Evolutionary conservation across 192 early-diverging fungal species (phyloP), one percentile per base, ranked within the genome.

Genomic region (Cladochytrium replicatum): DNA sequence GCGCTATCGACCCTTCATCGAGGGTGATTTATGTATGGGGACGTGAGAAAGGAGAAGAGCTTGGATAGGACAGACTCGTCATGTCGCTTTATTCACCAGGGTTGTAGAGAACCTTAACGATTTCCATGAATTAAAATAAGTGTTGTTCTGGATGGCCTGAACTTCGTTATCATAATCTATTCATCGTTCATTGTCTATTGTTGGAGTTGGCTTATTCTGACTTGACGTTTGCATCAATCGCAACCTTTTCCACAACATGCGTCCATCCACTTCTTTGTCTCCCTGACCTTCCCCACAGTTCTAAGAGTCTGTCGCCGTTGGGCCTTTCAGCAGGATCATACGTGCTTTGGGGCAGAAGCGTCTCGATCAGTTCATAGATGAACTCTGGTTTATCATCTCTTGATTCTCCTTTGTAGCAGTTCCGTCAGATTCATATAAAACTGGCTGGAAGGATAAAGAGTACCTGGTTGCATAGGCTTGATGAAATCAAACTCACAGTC

Each of bases 401-500:
- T 3, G 76, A 50, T 27, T 68, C 64, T 27, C 60, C 77, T 68
- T 39, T 25, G 11, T 13, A 13, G n/a, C n/a, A n/a, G n/a, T n/a
- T n/a, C n/a, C n/a, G n/a, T n/a, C 34, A 37, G 17, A 37, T 13
- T 37, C 34, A 17, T 13, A 17, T 13, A 37, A 37, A 17, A 13
- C 17, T 13, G 17, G 17, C 17, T 37, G 13, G 34, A 17, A 37
- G 17, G 34, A 37, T 13, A 13, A 3, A 2, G 24, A 28, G n/a
- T 58, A 32, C 67, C 75, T 0, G 73, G 50, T 53, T 61, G 43
- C 25, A 52, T 62, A 6, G 91, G 91, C 55, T 89, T 91, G 47
- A 89, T 64, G 75, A 87, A 97, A 47, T 97, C 93, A 75, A 97
- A 97, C 38, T 91, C 76, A 54, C 85, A 93, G 60, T 97, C 93